Percentiles rank a stretch among this genome's conserved stretches.
These are phyloP conservation scores for Cladophialophora exuberans DNA, from an alignment of 2,329 filamentous ascomycete genomes.

Conservation along the genomic window DNA sequence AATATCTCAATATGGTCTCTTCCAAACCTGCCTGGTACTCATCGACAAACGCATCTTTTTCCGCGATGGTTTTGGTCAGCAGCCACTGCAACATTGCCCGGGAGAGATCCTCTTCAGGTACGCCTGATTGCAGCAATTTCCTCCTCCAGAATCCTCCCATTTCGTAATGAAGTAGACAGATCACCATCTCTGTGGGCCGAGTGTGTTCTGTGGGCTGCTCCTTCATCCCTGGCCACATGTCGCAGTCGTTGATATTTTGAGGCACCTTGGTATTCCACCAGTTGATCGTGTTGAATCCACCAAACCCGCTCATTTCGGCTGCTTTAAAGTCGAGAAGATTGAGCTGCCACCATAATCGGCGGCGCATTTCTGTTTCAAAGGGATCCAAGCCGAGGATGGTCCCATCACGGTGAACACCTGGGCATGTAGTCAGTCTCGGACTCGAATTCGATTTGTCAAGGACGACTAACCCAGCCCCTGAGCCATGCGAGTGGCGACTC, in stretches of 20 bases:
- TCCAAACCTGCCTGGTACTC: slow-evolving; percentile 55
- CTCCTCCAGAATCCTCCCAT: slow-evolving; percentile 55
- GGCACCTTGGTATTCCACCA: slow-evolving; percentile 50
- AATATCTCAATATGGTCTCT: slow-evolving; percentile 56
- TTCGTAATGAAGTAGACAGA: slow-evolving; percentile 66
- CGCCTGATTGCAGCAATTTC: slow-evolving; percentile 5
- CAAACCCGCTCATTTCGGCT: slow-evolving; percentile 35
- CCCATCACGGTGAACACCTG: slow-evolving; percentile 49
- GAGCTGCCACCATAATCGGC: slow-evolving; percentile 42
- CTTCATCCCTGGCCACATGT: slow-evolving; percentile 45
- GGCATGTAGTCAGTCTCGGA: no score
- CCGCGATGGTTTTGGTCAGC: slow-evolving; percentile 35
- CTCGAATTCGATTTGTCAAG: no score
- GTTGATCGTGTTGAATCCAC: not conserved
- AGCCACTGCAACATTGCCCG: slow-evolving; percentile 17
- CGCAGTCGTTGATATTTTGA: slow-evolving; percentile 49
- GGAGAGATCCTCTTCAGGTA: not conserved
- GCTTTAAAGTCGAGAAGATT: slow-evolving; percentile 50
- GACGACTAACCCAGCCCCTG: slow-evolving; percentile 37
- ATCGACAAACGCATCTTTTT: slow-evolving; percentile 40
- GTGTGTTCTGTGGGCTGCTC: slow-evolving; percentile 34
- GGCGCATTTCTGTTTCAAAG: slow-evolving; percentile 49
- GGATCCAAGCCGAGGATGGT: slow-evolving; percentile 51
- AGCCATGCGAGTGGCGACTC: slow-evolving; percentile 45
- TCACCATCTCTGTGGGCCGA: slow-evolving; percentile 50